Conservation (phyloP, 2,329 filamentous ascomycete species). For the Fusarium nematophilum region DNA sequence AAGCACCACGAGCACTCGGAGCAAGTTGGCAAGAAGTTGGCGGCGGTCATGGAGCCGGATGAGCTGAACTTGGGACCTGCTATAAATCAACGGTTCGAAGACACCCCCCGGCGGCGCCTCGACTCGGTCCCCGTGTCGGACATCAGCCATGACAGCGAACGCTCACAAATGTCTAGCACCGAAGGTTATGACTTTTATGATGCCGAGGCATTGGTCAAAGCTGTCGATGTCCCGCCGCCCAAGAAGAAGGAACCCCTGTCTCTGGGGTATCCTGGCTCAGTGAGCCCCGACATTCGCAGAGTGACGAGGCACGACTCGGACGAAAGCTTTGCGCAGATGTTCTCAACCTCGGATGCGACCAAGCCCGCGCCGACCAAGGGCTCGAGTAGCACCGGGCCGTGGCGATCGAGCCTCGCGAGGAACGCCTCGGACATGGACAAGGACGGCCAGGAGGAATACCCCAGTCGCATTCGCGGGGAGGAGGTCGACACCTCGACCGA, state of each 20-base stretch:
- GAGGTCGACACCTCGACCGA: constrained; percentile 45
- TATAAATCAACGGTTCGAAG: constrained; percentile 50
- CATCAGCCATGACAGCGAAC: constrained; percentile 61
- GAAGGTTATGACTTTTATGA: constrained; percentile 77
- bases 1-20: constrained; percentile 45
- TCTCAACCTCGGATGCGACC: constrained; percentile 66
- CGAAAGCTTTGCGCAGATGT: constrained; percentile 69
- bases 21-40: constrained; percentile 53
- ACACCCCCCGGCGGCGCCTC: constrained; percentile 56
- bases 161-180: constrained; percentile 61
- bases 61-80: constrained; percentile 63
- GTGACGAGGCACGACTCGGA: constrained; percentile 64
- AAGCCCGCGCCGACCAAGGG: constrained; percentile 32
- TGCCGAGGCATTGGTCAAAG: constrained; percentile 62
- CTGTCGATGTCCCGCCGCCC: constrained; percentile 63
- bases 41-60: constrained; percentile 62
- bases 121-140: constrained; percentile 64
- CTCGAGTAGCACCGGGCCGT: constrained; percentile 29
- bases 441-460: constrained; percentile 54
- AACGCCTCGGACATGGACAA: constrained; percentile 43
- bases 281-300: constrained; percentile 42
- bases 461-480: constrained; percentile 59
- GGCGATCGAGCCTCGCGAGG: constrained; percentile 45
- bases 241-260: constrained; percentile 53
- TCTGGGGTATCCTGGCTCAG: constrained; percentile 46